A percentile compares a stretch with the other conserved stretches of the same genome.
Conservation (phyloP, 208 protist species). For the Endotrypanum monterogeii region DNA sequence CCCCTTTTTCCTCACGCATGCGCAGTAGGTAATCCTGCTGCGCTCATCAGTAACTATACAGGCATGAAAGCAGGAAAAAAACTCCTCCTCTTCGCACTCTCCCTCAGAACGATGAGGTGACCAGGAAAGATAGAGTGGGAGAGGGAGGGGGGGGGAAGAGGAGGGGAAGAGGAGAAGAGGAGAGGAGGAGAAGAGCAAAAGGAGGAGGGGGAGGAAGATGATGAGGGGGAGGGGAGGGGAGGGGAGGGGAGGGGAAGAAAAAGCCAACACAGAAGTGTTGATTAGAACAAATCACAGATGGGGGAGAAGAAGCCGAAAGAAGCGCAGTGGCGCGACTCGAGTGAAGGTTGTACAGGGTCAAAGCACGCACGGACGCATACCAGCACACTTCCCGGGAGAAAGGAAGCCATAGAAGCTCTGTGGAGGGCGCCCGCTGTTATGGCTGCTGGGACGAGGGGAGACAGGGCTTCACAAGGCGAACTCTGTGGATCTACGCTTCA, state of each 20-base stretch:
- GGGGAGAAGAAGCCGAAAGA: too few relatives aligned
- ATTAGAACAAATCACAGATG: neutral
- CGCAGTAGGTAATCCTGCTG: neutral
- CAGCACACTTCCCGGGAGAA: too few relatives aligned
- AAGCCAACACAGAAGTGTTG: neutral
- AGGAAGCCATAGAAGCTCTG: neutral
- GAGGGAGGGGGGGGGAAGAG: neutral
- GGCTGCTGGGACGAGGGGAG: neutral
- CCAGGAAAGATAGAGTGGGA: neutral
- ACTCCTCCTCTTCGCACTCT: neutral
- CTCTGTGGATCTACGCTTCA: neutral
- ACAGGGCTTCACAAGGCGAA: neutral
- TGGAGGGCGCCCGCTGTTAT: neutral
- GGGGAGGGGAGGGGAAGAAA: neutral
- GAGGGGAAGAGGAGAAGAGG: neutral
- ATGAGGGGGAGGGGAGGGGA: neutral
- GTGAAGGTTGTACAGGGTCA: too few relatives aligned
- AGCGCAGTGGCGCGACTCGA: too few relatives aligned
- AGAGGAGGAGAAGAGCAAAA: neutral
- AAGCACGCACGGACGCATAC: too few relatives aligned
- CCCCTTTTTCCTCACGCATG: neutral
- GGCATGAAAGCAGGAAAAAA: neutral
- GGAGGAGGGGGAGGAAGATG: neutral
- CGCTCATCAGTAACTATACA: neutral
- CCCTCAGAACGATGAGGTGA: too few relatives aligned